Evolutionary conservation across 169 alveolate genomes (phyloP).

Genomic region (Plasmodium sp.): DNA sequence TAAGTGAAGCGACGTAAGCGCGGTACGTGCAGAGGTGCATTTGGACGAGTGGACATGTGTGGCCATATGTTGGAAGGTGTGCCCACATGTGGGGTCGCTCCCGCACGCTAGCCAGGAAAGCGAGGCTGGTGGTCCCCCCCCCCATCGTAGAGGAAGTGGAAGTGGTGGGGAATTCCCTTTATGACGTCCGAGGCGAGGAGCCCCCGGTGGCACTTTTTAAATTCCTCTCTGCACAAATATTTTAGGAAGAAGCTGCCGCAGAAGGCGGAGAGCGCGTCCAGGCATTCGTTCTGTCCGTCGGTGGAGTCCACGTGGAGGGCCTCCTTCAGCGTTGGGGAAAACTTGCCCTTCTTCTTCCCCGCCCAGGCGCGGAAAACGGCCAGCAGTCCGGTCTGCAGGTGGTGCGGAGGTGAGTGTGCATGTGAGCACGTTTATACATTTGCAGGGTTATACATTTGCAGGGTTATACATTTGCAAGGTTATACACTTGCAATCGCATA

Average conservation of each 20-base stretch:
- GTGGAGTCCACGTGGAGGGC: slow-evolving; percentile 83
- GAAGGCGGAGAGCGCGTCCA: slow-evolving; percentile 69
- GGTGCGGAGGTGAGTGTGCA: neutral
- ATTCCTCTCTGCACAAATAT: slow-evolving; percentile 69
- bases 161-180: slow-evolving; percentile 70
- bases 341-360: slow-evolving; percentile 80
- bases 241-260: slow-evolving; percentile 73
- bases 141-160: slow-evolving; percentile 26
- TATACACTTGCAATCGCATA: neutral
- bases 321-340: slow-evolving; percentile 91
- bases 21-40: neutral
- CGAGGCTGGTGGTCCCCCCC: neutral
- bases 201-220: slow-evolving; percentile 71
- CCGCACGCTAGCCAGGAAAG: neutral
- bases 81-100: neutral
- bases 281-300: slow-evolving; percentile 75
- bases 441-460: no score
- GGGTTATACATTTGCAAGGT: no score
- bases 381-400: slow-evolving; percentile 85
- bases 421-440: neutral
- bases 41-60: neutral
- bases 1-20: neutral
- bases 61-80: no score
- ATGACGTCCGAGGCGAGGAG: slow-evolving; percentile 76
- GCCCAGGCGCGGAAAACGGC: slow-evolving; percentile 83